These are phyloP conservation scores for Saposhnikovia divaricata DNA, from an alignment of 129 eudicot species.

Conservation along the genomic window DNA sequence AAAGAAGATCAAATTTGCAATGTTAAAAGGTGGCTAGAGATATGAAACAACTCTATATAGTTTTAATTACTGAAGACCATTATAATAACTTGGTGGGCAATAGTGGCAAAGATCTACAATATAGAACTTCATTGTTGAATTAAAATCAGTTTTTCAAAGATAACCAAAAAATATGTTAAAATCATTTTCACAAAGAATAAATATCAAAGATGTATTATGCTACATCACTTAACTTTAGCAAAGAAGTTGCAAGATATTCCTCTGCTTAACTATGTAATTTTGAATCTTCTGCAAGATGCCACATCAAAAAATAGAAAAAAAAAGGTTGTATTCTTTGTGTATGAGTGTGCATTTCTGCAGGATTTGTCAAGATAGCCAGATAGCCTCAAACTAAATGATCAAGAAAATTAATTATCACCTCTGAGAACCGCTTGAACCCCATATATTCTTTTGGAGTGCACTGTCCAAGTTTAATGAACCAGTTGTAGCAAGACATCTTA, in stretches of 20 bases:
- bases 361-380: neutral
- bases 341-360: neutral
- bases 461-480: slow-evolving; percentile 35
- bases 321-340: neutral
- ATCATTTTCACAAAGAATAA: neutral
- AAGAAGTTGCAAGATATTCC: neutral
- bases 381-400: neutral
- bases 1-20: neutral
- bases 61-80: neutral
- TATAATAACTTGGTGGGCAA: neutral
- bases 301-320: neutral
- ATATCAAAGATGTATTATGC: neutral
- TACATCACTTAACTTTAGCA: neutral
- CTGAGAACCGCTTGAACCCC: slow-evolving; percentile 27
- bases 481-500: slow-evolving; percentile 32
- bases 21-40: neutral
- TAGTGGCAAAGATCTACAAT: neutral
- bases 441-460: slow-evolving; percentile 16
- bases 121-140: neutral
- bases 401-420: slow-evolving; percentile 24
- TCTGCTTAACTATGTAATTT: neutral
- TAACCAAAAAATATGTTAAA: no score
- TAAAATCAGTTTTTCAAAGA: neutral
- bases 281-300: neutral
- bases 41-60: neutral